Base-by-base conservation (phyloP, 257 asterid species). In the Ajuga chamaepitys region DNA sequence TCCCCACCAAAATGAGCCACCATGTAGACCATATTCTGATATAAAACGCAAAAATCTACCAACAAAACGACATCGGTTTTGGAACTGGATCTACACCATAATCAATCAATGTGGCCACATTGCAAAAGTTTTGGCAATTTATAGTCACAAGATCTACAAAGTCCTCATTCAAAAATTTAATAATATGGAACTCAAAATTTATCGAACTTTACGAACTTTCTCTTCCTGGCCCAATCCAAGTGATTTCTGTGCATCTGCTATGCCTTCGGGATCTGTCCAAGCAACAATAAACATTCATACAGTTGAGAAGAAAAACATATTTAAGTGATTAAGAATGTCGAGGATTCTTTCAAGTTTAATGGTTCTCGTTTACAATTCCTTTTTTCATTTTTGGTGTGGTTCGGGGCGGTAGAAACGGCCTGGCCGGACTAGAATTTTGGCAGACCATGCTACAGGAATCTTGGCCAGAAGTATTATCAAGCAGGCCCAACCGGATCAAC, bases 221-320 rank as follows among this genome's bases (percentile, higher is more conserved):
- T 84, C 86, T 78, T 93, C 99, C 73, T 89, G 96, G 34, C 99
- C 97, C 62, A 93, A 35, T 40, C 99, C 97, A 32, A 93, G 92
- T 12, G 99, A 93, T 72, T 86, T 93, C 71, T 93, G 99, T 54
- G 96, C 96, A 83, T 77, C 77, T 42, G 92, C 89, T 74, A 89
- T 93, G 41, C 99, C 99, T 55, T 84, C 87, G 9, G 97, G 92
- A 77, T 89, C 99, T 93, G 95, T 69, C 70, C 63, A 64, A 74
- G 60, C 40, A 73, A 47, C 54, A 56, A 28, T 47, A 8, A 46
- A 48, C 0, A 7, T 26, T 41, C 3, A 47, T 13, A 25, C 30
- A 17, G 63, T 26, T 18, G 30, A 24, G 25, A 16, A 16, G n/a
- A 3, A 30, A 20, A 62, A 55, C 46, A 40, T 17, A n/a, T 48